Evolutionary conservation across 2,329 filamentous ascomycete species (phyloP).

Genomic region (Aspergillus sp.): DNA sequence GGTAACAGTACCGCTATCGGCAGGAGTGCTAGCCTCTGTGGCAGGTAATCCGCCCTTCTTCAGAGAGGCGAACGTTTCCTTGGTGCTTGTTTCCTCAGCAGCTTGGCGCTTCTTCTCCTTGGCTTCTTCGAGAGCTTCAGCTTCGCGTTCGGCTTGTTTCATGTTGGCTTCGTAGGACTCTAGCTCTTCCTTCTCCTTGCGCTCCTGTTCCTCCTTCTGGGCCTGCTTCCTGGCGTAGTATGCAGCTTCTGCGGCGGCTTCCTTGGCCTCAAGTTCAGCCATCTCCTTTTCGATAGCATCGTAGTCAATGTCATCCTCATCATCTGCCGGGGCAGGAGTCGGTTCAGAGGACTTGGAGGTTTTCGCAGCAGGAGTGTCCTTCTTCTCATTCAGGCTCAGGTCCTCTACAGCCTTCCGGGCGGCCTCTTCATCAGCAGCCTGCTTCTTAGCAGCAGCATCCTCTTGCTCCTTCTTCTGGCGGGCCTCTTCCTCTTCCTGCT

Average conservation of each 20-base stretch:
- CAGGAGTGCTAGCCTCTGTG: conserved; percentile 41
- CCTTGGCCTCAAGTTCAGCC: conserved; percentile 48
- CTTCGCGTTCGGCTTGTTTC: conserved; percentile 50
- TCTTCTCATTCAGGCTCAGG: conserved; percentile 34
- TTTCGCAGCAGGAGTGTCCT: conserved; percentile 43
- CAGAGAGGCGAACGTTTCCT: conserved; percentile 45
- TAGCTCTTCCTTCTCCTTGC: conserved; percentile 47
- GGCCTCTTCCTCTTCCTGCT: conserved; percentile 23
- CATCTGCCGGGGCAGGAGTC: conserved; percentile 30
- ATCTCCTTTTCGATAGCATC: conserved; percentile 49
- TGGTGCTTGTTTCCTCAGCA: conserved; percentile 33
- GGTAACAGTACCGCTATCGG: conserved; percentile 47
- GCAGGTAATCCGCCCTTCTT: conserved; percentile 42
- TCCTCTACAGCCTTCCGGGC: conserved; percentile 27
- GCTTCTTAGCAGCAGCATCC: conserved; percentile 28
- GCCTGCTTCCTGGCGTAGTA: conserved; percentile 73
- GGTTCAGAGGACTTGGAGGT: conserved; percentile 33
- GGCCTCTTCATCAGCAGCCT: conserved; percentile 45
- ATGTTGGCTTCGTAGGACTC: conserved; percentile 48
- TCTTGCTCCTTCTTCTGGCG: conserved; percentile 29
- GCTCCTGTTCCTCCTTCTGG: conserved; percentile 59
- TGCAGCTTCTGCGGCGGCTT: conserved; percentile 44
- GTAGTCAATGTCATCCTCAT: conserved; percentile 44
- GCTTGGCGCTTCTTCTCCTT: conserved; percentile 42
- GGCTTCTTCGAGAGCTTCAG: conserved; percentile 48